Evolutionary conservation across 805 yeast species (phyloP), one percentile per base, ranked within the genome.

Genomic region (Myxozyma lipomycoides): DNA sequence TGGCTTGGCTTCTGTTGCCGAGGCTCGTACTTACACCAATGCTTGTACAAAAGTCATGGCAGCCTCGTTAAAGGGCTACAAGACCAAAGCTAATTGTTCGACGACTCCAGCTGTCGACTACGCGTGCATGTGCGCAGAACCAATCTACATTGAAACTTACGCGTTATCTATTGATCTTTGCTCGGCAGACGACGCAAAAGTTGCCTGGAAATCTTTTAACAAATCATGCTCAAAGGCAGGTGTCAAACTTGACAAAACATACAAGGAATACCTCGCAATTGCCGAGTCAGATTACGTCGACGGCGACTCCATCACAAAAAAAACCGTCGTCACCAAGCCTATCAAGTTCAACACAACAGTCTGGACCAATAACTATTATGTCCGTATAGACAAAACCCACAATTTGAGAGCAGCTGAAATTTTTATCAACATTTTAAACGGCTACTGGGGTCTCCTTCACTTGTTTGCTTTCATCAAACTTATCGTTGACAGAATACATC

Each of bases 391-490:
- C 25, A 53, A 50, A 37, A 43, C 39, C 21, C 46, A 50, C 35
- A 45, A 34, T 36, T 25, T 46, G 35, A 4, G 30, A 4, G 46
- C 46, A 46, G 37, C 44, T 2, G 49, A 53, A 24, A 37, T 39
- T 24, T 53, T 40, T 37, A 55, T 55, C 19, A 38, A 50, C 40
- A 44, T 53, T 21, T 42, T 50, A 37, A 46, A 53, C 46, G 45
- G 49, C 4, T 30, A 35, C 42, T 53, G 58, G 58, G 52, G 24
- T n/a, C 26, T 53, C 4, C n/a, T 53, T n/a, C 17, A 42, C 1
- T 10, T 53, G 18, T 12, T 46, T 22, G 43, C 51, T 2, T 48
- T 46, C 24, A 18, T 38, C 6, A 42, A 43, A 1, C 45, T 45
- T 6, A 36, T 46, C 23, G 12, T 21, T 15, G 10, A 43, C 17